Conservation (phyloP, 1,284 basidiomycete species). For the Lentinus polychrous region DNA sequence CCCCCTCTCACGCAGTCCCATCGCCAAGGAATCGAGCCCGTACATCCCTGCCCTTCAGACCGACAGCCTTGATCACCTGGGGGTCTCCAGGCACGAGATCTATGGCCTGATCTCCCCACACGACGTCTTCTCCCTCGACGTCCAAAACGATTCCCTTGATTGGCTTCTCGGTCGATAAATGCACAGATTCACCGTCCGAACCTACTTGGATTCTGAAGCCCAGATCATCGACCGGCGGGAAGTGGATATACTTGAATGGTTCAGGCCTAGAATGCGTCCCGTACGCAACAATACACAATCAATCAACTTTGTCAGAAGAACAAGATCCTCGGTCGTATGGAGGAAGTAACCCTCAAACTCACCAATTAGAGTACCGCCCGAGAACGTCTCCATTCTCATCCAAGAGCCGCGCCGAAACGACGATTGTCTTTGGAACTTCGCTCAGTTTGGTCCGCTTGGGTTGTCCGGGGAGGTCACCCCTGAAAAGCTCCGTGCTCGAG, state of each 20-base stretch:
- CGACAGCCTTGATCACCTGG: constrained; percentile 58
- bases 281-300: not conserved
- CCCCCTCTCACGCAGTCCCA: constrained; percentile 45
- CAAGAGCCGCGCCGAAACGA: constrained; percentile 71
- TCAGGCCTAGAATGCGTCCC: constrained; percentile 56
- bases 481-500: constrained; percentile 77
- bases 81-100: constrained; percentile 82
- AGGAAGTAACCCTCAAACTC: constrained; percentile 14
- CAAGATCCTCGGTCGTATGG: not conserved
- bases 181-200: constrained; percentile 56
- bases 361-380: constrained; percentile 79
- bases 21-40: constrained; percentile 70
- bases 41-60: constrained; percentile 59
- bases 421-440: constrained; percentile 58
- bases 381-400: constrained; percentile 50
- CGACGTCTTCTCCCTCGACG: constrained; percentile 60
- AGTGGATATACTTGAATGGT: constrained; percentile 85
- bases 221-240: constrained; percentile 56
- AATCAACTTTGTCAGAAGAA: not conserved
- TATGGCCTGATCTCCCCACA: constrained; percentile 83
- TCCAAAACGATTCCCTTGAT: constrained; percentile 84
- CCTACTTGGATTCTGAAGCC: constrained; percentile 47
- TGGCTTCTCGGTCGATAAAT: constrained; percentile 56
- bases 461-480: constrained; percentile 64
- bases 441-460: constrained; percentile 57